Percentiles rank a stretch among this genome's conserved stretches.
Conservation (phyloP, 148 eudicot genomes). For the Nepenthes mirabilis region DNA sequence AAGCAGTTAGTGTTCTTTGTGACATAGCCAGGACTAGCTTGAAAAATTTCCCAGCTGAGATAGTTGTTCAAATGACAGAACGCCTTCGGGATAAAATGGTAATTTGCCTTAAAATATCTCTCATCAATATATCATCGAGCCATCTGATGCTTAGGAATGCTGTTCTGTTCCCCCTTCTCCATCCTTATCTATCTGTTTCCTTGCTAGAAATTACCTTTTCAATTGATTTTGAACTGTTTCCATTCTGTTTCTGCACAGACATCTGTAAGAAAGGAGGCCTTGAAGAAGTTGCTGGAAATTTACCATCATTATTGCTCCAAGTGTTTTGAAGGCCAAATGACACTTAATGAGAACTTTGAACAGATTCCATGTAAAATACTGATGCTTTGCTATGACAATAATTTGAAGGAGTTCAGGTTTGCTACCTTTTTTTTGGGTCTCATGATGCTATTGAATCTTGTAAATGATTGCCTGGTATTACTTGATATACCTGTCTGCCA, state of each 20-base stretch:
- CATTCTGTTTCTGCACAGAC: constrained; percentile 28
- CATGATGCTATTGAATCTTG: not conserved
- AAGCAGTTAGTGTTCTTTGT: constrained; percentile 66
- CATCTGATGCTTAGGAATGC: not conserved
- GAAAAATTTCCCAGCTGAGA: constrained; percentile 31
- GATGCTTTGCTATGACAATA: constrained; percentile 75
- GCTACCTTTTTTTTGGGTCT: not conserved
- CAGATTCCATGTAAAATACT: constrained; percentile 75
- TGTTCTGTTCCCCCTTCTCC: too few relatives aligned
- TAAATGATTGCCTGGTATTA: not conserved
- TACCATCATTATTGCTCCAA: constrained; percentile 71
- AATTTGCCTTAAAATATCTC: constrained; percentile 5
- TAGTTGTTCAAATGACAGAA: constrained; percentile 46
- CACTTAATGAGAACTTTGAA: constrained; percentile 38
- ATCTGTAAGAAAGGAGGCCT: constrained; percentile 71
- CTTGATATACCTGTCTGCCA: constrained; percentile 4
- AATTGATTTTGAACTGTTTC: constrained; percentile 2
- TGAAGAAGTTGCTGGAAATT: constrained; percentile 64
- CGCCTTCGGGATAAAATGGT: constrained; percentile 94
- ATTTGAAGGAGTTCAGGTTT: constrained; percentile 71
- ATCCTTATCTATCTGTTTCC: not conserved
- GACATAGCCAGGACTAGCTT: constrained; percentile 53
- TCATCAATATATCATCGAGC: not conserved
- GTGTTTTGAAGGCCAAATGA: constrained; percentile 40
- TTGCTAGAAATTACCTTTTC: not conserved